Evolutionary conservation across 129 eudicot genomes (phyloP).

Genomic region (Apium graveolens): DNA sequence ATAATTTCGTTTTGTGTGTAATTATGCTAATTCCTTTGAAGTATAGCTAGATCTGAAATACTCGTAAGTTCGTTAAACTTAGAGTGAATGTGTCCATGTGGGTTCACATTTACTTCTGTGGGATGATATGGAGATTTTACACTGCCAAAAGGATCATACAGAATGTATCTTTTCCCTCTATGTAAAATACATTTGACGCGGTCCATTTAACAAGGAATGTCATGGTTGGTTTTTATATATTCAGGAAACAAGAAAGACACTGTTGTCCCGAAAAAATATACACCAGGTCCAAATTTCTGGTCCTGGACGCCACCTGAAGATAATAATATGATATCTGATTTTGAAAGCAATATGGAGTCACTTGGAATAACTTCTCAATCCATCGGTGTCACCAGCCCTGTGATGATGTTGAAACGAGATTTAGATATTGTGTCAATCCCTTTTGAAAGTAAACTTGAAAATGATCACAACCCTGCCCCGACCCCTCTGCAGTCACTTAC

Average conservation of each 20-base stretch:
- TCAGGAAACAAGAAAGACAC: slow-evolving; percentile 30
- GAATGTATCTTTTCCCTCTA: neutral
- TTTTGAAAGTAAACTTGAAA: slow-evolving; percentile 43
- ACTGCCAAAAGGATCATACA: neutral
- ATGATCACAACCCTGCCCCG: slow-evolving; percentile 28
- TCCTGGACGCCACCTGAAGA: slow-evolving; percentile 77
- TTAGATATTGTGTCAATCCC: slow-evolving; percentile 43
- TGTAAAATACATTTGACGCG: neutral
- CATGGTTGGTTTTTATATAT: slow-evolving; percentile 2
- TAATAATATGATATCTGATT: slow-evolving; percentile 8
- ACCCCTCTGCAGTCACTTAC: slow-evolving; percentile 73
- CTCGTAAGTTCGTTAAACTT: neutral
- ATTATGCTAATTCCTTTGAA: neutral
- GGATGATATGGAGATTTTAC: too few relatives aligned
- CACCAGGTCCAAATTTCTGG: slow-evolving; percentile 96
- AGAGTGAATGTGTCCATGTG: neutral
- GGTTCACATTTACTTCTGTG: neutral
- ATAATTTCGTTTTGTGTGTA: neutral
- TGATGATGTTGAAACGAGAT: slow-evolving; percentile 59
- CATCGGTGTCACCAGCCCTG: slow-evolving; percentile 27
- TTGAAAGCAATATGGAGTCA: slow-evolving; percentile 19
- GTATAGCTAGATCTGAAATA: neutral
- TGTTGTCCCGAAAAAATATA: slow-evolving; percentile 18
- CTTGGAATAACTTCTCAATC: slow-evolving; percentile 29
- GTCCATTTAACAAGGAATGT: neutral